Conservation (phyloP, 179 eudicot genomes). For the Gypsophila paniculata region DNA sequence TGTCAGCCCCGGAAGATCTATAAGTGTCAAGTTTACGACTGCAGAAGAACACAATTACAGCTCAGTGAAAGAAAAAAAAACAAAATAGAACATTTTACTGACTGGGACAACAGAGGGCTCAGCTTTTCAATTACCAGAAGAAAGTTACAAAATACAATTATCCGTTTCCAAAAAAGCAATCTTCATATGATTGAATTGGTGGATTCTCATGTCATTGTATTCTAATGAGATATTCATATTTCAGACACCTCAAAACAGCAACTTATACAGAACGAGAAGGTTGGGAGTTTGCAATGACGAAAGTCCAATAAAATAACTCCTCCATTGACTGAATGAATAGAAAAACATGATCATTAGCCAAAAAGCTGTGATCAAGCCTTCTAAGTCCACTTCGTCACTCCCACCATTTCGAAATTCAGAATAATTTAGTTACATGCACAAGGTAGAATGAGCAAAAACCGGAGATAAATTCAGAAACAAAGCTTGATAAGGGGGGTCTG, state of each 20-base stretch:
- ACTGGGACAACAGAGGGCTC: background rate
- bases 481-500: background rate
- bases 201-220: background rate
- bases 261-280: background rate
- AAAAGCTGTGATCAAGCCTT: background rate
- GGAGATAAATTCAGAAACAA: background rate
- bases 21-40: slow-evolving; percentile 96
- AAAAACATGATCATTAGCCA: background rate
- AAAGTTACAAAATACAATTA: background rate
- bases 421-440: background rate
- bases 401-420: background rate
- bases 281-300: background rate
- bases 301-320: background rate
- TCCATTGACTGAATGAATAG: background rate
- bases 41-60: slow-evolving; percentile 32
- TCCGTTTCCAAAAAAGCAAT: background rate
- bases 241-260: background rate
- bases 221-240: background rate
- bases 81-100: background rate
- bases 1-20: slow-evolving; percentile 98
- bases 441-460: background rate
- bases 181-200: background rate
- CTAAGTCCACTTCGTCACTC: background rate
- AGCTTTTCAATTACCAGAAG: background rate
- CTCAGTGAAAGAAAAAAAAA: slow-evolving; percentile 7